A percentile compares a stretch with the other conserved stretches of the same genome.
Evolutionary conservation across 805 yeast species (phyloP).

Genomic region (Myxozyma udenii): DNA sequence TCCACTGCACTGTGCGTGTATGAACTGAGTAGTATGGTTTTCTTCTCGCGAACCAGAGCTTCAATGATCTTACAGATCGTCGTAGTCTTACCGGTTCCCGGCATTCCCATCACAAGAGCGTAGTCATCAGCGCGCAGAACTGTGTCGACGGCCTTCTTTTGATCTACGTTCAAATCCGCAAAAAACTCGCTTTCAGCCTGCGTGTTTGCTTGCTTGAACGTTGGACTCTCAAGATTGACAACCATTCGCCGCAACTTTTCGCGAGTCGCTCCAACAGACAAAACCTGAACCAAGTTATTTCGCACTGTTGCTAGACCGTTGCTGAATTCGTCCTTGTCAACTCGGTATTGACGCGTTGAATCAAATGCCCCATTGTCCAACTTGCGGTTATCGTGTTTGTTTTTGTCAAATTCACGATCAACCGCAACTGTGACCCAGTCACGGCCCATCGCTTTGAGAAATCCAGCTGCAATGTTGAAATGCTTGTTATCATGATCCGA

Average conservation of each 20-base stretch:
- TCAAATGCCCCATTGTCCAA: conserved; percentile 10
- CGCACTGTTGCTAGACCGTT: conserved; percentile 75
- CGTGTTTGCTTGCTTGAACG: conserved; percentile 33
- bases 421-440: conserved; percentile 50
- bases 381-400: not conserved
- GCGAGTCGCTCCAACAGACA: conserved; percentile 49
- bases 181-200: conserved; percentile 2
- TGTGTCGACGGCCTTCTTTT: conserved; percentile 61
- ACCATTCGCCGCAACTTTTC: conserved; percentile 46
- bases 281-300: conserved; percentile 67
- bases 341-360: conserved; percentile 46
- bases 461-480: conserved; percentile 67
- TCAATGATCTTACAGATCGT: conserved; percentile 74
- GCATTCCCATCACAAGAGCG: conserved; percentile 88
- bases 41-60: conserved; percentile 55
- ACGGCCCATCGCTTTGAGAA: conserved; percentile 46
- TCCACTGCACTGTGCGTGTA: conserved; percentile 97
- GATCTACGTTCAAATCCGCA: conserved; percentile 63
- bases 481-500: conserved; percentile 75
- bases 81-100: conserved; percentile 96
- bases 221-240: conserved; percentile 55
- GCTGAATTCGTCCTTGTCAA: conserved; percentile 77
- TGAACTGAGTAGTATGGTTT: conserved; percentile 72
- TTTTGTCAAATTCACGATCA: conserved; percentile 47
- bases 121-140: conserved; percentile 59